Evolutionary conservation across 2,329 filamentous ascomycete genomes (phyloP), one percentile per base, ranked within the genome.

Genomic region (Tolypocladium sp.): DNA sequence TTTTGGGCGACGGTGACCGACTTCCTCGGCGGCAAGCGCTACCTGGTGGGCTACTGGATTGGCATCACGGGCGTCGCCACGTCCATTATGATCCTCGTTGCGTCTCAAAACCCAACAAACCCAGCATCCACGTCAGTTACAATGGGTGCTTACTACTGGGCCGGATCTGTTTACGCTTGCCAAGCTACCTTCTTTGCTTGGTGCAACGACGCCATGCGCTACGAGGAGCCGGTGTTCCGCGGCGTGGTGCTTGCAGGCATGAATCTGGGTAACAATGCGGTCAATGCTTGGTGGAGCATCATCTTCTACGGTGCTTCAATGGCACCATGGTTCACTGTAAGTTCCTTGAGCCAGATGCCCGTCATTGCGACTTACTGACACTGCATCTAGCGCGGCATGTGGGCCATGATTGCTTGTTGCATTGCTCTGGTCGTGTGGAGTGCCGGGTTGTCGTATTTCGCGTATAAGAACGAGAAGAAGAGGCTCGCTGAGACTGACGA

Each of bases 151-250:
- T 90, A 89, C 64, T 90, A 89, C 69, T 87, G 83, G 82, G 84
- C 86, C 0, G 88, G 88, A 1, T 76, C 81, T 4, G 84, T 89
- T 0, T 90, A 90, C 64, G 87, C 87, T 0, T 88, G 87, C 65
- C 87, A 91, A 70, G 86, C 88, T 0, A 88, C 84, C 0, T 90
- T 90, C 64, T 90, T 91, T 64, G 87, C 88, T 0, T 90, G 87
- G 87, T 87, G 85, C 27, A 90, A 91, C 64, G 87, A 90, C 65
- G 83, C 84, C 2, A 82, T 88, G 74, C 78, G 84, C 9, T 80
- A 82, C 58, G 82, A 89, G 64, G 82, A 88, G 60, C 80, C 82
- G 25, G 79, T 85, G 53, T 81, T 86, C 63, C 77, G 88, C 4
- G 84, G 81, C 2, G 79, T 90, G 1, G 87, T 90, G 0, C 80